Evolutionary conservation across 179 eudicot genomes (phyloP).

Genomic region (Patellifolia procumbens): DNA sequence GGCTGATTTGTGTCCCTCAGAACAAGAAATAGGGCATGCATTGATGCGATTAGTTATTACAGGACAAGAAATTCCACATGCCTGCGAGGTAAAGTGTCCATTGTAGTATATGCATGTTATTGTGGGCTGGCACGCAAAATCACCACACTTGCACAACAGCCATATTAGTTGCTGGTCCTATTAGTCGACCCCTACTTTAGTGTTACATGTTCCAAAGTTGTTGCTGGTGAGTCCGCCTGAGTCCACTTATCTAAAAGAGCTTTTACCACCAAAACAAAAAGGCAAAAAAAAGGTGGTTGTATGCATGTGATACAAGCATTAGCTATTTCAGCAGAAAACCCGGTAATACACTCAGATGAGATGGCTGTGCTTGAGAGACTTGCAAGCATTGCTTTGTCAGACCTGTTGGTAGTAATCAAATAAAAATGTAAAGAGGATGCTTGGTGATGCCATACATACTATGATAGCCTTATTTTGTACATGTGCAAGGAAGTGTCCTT

Average conservation of each 20-base stretch:
- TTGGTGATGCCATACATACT: background rate
- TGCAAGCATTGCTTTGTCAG: background rate
- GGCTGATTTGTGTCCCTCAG: slow-evolving; percentile 98
- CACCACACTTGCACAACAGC: background rate
- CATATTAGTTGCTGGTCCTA: background rate
- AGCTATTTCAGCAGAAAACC: background rate
- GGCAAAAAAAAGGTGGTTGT: too few species aligned
- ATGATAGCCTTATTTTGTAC: background rate
- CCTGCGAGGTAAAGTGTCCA: slow-evolving; percentile 73
- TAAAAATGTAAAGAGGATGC: background rate
- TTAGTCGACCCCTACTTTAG: background rate
- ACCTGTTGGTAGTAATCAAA: background rate
- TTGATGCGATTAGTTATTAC: slow-evolving; percentile 96
- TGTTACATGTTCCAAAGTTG: background rate
- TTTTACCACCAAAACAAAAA: background rate
- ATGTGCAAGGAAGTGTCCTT: background rate
- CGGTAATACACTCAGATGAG: background rate
- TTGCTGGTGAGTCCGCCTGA: background rate
- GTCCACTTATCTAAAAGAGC: background rate
- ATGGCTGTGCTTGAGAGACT: background rate
- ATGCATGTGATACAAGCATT: too few species aligned
- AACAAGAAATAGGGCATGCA: slow-evolving; percentile 96
- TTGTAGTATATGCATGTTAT: background rate
- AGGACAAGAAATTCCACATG: slow-evolving; percentile 99
- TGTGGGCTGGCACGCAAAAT: background rate